Evolutionary conservation across 495 filamentous ascomycete species (phyloP).

Genomic region (Tuber calosporum): DNA sequence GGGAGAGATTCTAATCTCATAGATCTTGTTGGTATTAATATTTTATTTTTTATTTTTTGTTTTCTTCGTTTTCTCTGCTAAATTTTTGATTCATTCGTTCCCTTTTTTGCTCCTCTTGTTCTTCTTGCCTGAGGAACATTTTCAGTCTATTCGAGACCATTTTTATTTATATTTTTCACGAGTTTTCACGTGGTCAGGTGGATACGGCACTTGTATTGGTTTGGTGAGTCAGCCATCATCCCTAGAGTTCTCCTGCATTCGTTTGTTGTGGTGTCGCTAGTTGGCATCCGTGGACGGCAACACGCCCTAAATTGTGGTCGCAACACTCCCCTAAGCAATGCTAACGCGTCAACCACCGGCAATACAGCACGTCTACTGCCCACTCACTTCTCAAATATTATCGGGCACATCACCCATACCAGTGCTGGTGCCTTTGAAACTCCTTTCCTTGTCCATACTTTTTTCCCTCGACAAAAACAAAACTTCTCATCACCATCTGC

Average conservation of each 20-base stretch:
- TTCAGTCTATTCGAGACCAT: neutral
- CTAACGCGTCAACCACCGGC: conserved; percentile 34
- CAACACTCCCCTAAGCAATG: conserved; percentile 21
- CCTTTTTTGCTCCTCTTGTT: neutral
- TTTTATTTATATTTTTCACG: conserved; percentile 15
- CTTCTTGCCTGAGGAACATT: neutral
- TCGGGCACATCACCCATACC: neutral
- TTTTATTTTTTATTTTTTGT: conserved; percentile 10
- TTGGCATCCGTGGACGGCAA: conserved; percentile 20
- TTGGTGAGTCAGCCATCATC: conserved; percentile 28
- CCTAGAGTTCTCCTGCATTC: conserved; percentile 16
- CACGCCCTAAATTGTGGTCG: neutral
- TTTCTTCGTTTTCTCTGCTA: neutral
- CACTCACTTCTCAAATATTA: neutral
- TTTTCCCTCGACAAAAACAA: conserved; percentile 8
- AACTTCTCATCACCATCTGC: conserved; percentile 8
- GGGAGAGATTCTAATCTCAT: neutral
- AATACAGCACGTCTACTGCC: conserved; percentile 22
- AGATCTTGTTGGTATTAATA: conserved; percentile 11
- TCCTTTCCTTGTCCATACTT: conserved; percentile 4
- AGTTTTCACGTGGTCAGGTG: conserved; percentile 28
- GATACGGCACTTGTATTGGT: neutral
- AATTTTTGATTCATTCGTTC: conserved; percentile 2
- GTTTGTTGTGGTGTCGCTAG: conserved; percentile 30
- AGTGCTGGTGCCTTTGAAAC: conserved; percentile 1